These are phyloP conservation scores for Daedalea quercina DNA, from an alignment of 768 basidiomycete genomes.

Conservation along the genomic window DNA sequence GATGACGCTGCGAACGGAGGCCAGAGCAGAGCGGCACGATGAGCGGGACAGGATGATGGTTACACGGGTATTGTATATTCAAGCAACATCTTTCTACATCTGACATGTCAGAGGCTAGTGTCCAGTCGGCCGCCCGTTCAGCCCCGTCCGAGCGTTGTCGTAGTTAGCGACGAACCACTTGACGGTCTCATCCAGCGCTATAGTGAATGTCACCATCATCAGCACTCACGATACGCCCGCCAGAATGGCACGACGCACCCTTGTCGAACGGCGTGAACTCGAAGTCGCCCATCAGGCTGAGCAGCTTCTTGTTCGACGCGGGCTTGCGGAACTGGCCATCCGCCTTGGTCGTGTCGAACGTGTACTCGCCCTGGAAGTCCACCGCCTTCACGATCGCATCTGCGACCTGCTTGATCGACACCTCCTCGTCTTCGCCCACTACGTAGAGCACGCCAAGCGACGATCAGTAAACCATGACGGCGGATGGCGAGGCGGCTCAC, in stretches of 20 bases:
- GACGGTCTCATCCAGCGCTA: conserved; percentile 73
- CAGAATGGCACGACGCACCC: conserved; percentile 34
- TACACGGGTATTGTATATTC: too few relatives aligned
- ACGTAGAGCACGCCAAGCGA: neutral
- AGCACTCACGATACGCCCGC: neutral
- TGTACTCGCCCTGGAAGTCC: conserved; percentile 70
- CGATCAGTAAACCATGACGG: neutral
- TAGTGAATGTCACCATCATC: neutral
- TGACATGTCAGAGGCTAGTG: neutral
- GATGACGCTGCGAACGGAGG: too few relatives aligned
- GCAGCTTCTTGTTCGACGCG: conserved; percentile 87
- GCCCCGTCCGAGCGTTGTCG: conserved; percentile 60
- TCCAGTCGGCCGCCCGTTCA: conserved; percentile 5
- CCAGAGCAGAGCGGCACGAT: too few relatives aligned
- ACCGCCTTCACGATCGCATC: conserved; percentile 87
- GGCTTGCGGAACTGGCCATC: conserved; percentile 97
- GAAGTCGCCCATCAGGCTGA: conserved; percentile 70
- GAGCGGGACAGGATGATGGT: too few relatives aligned
- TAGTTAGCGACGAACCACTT: conserved; percentile 87
- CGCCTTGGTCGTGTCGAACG: conserved; percentile 73
- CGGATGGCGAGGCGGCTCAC: conserved; percentile 30
- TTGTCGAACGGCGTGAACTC: conserved; percentile 87
- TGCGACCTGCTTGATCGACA: conserved; percentile 85
- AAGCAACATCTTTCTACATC: too few relatives aligned
- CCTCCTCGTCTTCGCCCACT: conserved; percentile 90